Conservation (phyloP, 202 grass and related monocot genomes). For the Eragrostis tef region DNA sequence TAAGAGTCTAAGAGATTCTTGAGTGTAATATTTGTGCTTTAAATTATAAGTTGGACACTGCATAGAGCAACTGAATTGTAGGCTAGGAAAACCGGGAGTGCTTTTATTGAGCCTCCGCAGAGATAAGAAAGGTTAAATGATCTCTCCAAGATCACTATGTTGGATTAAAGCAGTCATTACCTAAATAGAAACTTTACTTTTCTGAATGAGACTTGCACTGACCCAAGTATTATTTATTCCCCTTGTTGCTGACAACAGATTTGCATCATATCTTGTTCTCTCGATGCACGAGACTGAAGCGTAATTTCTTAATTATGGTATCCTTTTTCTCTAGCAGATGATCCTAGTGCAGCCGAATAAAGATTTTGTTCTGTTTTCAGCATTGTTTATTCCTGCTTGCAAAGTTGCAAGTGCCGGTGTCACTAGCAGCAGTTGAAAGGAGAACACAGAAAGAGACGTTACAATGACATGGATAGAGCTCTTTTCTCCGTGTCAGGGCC, state of each 20-base stretch:
- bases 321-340: conserved; percentile 38
- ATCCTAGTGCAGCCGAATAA: conserved; percentile 39
- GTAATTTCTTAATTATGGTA: conserved; percentile 38
- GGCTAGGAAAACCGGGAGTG: conserved; percentile 3
- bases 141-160: conserved; percentile 47
- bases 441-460: conserved; percentile 42
- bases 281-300: conserved; percentile 41
- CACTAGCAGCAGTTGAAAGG: conserved; percentile 62
- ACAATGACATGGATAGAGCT: conserved; percentile 35
- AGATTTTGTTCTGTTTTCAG: conserved; percentile 47
- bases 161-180: conserved; percentile 51
- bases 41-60: conserved; percentile 28
- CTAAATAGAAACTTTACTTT: conserved; percentile 41
- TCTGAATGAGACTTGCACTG: conserved; percentile 55
- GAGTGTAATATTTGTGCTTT: neutral
- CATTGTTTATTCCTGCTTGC: conserved; percentile 48
- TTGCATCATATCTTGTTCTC: conserved; percentile 53
- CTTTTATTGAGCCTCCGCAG: conserved; percentile 9
- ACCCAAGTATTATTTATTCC: conserved; percentile 39
- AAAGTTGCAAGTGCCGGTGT: conserved; percentile 47
- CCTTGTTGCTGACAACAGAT: conserved; percentile 34
- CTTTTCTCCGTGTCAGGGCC: neutral
- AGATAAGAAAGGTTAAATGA: conserved; percentile 47
- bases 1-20: neutral
- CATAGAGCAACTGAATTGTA: neutral